A percentile compares a stretch with the other conserved stretches of the same genome.
Conservation (phyloP, 495 filamentous ascomycete species). For the Tuber melanosporum region DNA sequence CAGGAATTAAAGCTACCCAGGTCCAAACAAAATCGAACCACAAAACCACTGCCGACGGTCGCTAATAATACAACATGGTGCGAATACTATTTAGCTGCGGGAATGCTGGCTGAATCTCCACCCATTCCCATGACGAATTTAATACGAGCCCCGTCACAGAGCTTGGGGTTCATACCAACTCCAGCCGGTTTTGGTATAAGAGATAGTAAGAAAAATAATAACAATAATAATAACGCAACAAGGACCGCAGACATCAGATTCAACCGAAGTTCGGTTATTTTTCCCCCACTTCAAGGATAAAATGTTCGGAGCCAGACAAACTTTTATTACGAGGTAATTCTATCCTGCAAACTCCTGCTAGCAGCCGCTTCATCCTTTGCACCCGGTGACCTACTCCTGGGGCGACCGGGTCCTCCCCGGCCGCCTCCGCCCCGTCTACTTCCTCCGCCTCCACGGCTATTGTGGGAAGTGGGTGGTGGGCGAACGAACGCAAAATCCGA, state of each 20-base stretch:
- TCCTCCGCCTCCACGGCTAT: slow-evolving; percentile 50
- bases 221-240: background rate
- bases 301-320: background rate
- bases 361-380: slow-evolving; percentile 34
- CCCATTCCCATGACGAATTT: background rate
- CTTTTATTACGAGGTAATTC: slow-evolving; percentile 9
- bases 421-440: slow-evolving; percentile 48
- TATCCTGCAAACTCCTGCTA: slow-evolving; percentile 22
- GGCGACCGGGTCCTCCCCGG: slow-evolving; percentile 48
- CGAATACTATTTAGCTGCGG: background rate
- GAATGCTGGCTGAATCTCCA: background rate
- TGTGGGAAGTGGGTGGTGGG: slow-evolving; percentile 66
- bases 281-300: background rate
- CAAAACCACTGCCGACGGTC: background rate
- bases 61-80: background rate
- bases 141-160: background rate
- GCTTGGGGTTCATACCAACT: background rate
- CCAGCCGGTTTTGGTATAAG: background rate
- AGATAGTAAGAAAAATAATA: background rate
- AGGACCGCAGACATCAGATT: background rate
- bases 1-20: background rate
- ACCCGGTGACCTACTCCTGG: slow-evolving; percentile 54
- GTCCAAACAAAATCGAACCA: background rate
- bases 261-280: background rate
- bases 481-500: slow-evolving; percentile 97